phyloP scores from a whole-genome alignment of 345 rosid genomes.

The Rhodamnia rubescens region DNA sequence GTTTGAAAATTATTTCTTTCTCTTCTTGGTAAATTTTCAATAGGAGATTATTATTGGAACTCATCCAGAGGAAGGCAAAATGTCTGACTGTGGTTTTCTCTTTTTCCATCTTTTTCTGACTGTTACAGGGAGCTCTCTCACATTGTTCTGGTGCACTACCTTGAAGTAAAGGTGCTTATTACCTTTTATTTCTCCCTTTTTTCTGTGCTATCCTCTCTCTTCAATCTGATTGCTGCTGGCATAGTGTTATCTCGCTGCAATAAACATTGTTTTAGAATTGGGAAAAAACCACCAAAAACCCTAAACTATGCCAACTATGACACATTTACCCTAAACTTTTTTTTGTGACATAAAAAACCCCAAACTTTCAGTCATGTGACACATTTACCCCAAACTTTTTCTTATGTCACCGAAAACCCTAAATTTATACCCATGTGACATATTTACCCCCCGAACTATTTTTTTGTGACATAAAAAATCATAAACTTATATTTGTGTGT shows the following conservation, averaged over 20 bases:
- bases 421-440: too few species aligned
- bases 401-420: too few species aligned
- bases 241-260: neutral
- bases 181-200: neutral
- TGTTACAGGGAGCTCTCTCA: slow-evolving; percentile 64
- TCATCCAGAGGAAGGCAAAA: neutral
- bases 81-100: neutral
- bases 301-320: too few species aligned
- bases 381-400: too few species aligned
- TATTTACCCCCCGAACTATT: too few species aligned
- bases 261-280: neutral
- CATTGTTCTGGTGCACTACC: slow-evolving; percentile 90
- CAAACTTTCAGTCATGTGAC: too few species aligned
- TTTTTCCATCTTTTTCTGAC: slow-evolving; percentile 6
- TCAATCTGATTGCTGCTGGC: neutral
- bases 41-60: neutral
- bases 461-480: too few species aligned
- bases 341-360: too few species aligned
- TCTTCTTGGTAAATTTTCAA: neutral
- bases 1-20: neutral
- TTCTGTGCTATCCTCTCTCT: neutral
- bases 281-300: too few species aligned
- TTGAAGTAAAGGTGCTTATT: slow-evolving; percentile 64
- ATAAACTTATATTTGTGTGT: too few species aligned
- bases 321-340: too few species aligned